A percentile compares a stretch with the other conserved stretches of the same genome.
Evolutionary conservation across 495 filamentous ascomycete genomes (phyloP).

Genomic region (Aspergillus funiculosus): DNA sequence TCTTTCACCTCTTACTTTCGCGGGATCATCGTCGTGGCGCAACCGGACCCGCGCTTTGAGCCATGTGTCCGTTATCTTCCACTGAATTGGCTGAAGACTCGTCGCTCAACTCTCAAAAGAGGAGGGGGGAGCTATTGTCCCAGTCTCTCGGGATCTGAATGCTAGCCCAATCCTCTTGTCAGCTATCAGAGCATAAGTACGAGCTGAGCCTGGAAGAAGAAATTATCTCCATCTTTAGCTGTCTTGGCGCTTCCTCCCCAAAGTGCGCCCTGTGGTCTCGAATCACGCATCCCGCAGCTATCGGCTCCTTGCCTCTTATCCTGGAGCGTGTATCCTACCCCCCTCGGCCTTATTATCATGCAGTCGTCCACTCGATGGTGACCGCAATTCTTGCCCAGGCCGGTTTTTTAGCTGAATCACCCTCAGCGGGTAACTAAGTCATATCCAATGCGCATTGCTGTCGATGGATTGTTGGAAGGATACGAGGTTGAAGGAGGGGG

Average conservation of each 20-base stretch:
- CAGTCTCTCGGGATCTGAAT: conserved; percentile 5
- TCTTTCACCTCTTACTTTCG: too few relatives aligned
- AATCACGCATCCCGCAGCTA: neutral
- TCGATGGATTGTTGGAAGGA: neutral
- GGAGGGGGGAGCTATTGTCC: conserved; percentile 1
- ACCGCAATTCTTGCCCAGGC: conserved; percentile 14
- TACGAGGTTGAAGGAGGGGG: neutral
- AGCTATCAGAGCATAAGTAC: conserved; percentile 4
- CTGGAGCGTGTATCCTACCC: conserved; percentile 3
- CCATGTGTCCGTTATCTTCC: conserved; percentile 10
- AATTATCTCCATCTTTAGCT: conserved; percentile 1
- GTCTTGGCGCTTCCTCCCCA: neutral
- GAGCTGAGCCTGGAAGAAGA: conserved; percentile 10
- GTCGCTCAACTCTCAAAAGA: too few relatives aligned
- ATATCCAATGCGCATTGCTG: neutral
- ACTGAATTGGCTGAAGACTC: conserved; percentile 14
- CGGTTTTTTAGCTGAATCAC: conserved; percentile 8
- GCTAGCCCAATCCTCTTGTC: conserved; percentile 9
- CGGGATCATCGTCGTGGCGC: neutral
- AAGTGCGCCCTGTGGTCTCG: neutral
- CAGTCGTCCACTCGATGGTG: conserved; percentile 1
- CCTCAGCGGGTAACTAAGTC: conserved; percentile 1
- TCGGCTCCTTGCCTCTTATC: neutral
- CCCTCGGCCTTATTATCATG: conserved; percentile 4
- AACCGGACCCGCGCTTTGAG: conserved; percentile 4